These are phyloP conservation scores for Pyrenophora seminiperda DNA, from an alignment of 2,329 filamentous ascomycete genomes.

Conservation along the genomic window DNA sequence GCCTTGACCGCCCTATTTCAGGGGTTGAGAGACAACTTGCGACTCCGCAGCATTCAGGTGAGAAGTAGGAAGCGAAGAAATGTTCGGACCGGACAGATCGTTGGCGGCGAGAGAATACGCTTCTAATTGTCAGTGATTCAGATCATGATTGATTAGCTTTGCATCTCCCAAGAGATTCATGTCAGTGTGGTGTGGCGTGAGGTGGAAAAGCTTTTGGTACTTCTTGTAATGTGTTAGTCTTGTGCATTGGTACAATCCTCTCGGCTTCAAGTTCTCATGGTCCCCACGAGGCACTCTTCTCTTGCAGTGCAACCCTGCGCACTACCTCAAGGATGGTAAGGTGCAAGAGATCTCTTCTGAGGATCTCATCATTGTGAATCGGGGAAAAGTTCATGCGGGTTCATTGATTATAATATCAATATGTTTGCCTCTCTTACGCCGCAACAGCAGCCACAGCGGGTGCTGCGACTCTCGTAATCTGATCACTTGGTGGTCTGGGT, in stretches of 20 bases:
- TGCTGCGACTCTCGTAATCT: constrained; percentile 77
- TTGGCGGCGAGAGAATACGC: neutral
- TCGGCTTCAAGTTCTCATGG: constrained; percentile 22
- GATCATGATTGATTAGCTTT: no score
- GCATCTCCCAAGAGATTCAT: no score
- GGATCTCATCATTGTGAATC: neutral
- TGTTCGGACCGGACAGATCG: neutral
- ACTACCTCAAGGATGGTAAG: neutral
- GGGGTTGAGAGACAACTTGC: neutral
- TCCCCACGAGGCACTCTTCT: constrained; percentile 14
- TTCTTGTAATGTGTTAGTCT: no score
- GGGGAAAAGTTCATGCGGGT: no score
- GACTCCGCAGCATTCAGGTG: neutral
- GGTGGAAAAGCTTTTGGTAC: no score
- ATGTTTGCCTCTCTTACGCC: constrained; percentile 62
- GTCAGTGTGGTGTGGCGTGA: no score
- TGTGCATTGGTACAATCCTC: no score
- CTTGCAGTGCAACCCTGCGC: constrained; percentile 11
- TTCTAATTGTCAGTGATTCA: neutral
- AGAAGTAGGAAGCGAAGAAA: neutral
- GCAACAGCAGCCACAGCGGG: constrained; percentile 80
- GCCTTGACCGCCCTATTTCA: neutral
- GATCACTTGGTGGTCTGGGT: constrained; percentile 73
- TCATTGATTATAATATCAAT: no score
- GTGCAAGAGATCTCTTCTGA: neutral